Evolutionary conservation across 192 early-diverging fungal genomes (phyloP).

Genomic region (Obelidium mucronatum): DNA sequence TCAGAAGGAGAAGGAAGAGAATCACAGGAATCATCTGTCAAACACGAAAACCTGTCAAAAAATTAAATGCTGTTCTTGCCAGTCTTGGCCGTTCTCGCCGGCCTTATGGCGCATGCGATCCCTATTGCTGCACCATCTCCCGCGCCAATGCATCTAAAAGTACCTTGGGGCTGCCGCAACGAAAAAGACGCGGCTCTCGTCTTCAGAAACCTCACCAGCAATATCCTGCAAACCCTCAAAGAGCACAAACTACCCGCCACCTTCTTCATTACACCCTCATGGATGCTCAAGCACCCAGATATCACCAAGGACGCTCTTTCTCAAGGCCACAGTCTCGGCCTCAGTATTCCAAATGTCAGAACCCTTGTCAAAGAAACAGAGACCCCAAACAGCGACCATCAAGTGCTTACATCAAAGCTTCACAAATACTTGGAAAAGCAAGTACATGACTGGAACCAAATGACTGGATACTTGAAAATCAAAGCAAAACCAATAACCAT

Average conservation of each 20-base stretch:
- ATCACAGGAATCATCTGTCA: too few relatives aligned
- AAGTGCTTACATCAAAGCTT: neutral
- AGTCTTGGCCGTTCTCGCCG: too few relatives aligned
- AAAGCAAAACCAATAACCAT: too few relatives aligned
- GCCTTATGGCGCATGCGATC: too few relatives aligned
- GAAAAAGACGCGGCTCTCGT: neutral
- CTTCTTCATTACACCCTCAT: neutral
- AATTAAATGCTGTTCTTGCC: too few relatives aligned
- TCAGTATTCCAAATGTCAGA: neutral
- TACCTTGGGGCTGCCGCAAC: neutral
- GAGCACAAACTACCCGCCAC: neutral
- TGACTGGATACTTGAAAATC: neutral
- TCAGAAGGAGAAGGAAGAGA: too few relatives aligned
- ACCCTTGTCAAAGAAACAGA: neutral
- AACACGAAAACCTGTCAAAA: too few relatives aligned
- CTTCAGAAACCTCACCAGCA: neutral
- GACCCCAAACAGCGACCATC: neutral
- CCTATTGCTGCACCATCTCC: too few relatives aligned
- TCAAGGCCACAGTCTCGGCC: neutral
- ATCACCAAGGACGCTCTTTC: neutral
- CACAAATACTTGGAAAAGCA: neutral
- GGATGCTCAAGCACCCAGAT: neutral
- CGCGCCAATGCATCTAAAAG: too few relatives aligned
- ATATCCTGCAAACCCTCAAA: neutral
- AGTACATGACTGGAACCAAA: neutral